Percentiles rank a stretch among this genome's conserved stretches.
Conservation (phyloP, 768 basidiomycete genomes). For the Tubosaeta sp. region DNA sequence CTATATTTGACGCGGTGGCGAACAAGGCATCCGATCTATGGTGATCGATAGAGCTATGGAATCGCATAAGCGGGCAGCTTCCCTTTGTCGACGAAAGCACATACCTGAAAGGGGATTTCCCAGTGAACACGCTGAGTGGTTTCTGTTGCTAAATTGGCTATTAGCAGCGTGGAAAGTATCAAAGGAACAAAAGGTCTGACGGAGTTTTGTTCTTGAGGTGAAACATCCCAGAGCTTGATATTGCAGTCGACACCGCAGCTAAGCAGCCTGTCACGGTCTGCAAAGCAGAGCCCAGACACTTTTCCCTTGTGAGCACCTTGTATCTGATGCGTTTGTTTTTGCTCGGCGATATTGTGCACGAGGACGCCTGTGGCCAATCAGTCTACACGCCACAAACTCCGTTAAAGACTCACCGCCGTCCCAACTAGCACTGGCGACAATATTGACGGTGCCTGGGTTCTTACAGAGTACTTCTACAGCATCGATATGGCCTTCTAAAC, state of each 20-base stretch:
- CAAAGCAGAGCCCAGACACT: slow-evolving; percentile 77
- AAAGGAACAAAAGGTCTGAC: slow-evolving; percentile 27
- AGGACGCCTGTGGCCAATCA: slow-evolving; percentile 59
- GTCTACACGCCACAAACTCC: not conserved
- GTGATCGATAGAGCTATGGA: slow-evolving; percentile 82
- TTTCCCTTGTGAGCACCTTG: slow-evolving; percentile 80
- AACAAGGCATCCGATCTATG: slow-evolving; percentile 87
- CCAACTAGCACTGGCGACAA: slow-evolving; percentile 90
- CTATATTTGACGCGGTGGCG: slow-evolving; percentile 87
- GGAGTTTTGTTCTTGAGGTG: slow-evolving; percentile 33
- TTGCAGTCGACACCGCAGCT: slow-evolving; percentile 82
- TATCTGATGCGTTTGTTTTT: slow-evolving; percentile 51
- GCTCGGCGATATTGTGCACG: slow-evolving; percentile 71
- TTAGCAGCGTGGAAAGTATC: not conserved
- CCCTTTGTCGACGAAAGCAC: slow-evolving; percentile 15
- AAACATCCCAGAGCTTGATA: slow-evolving; percentile 75
- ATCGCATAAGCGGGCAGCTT: not conserved
- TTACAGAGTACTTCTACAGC: slow-evolving; percentile 84
- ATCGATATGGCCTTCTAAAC: slow-evolving; percentile 89
- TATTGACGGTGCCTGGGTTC: slow-evolving; percentile 66
- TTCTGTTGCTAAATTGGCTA: slow-evolving; percentile 31
- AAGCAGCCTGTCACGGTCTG: slow-evolving; percentile 55
- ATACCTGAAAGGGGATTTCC: slow-evolving; percentile 90
- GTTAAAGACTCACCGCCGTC: slow-evolving; percentile 73
- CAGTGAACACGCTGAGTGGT: slow-evolving; percentile 76